phyloP scores from a whole-genome alignment of 768 basidiomycete genomes.

The Boletus pseudo-olivaceus region DNA sequence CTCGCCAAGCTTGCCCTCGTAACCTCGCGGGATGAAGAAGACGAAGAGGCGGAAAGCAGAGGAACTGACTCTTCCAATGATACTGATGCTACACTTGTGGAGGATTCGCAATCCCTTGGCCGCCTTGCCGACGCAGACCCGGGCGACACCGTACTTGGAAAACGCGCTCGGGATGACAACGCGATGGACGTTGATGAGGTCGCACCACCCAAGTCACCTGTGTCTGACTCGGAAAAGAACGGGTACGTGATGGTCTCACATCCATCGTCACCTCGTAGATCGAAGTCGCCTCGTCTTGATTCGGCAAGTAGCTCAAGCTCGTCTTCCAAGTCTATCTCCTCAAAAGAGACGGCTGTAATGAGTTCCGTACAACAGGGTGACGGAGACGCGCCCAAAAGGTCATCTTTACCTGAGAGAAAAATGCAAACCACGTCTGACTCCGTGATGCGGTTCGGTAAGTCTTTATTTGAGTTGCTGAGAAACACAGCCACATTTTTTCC shows the following conservation, averaged over 20 bases:
- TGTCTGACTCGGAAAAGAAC: slow-evolving; percentile 38
- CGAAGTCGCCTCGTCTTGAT: slow-evolving; percentile 34
- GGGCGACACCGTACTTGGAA: slow-evolving; percentile 61
- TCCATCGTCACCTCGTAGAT: slow-evolving; percentile 34
- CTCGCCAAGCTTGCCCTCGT: slow-evolving; percentile 89
- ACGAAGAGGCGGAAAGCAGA: slow-evolving; percentile 68
- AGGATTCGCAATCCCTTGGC: slow-evolving; percentile 50
- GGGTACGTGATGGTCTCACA: slow-evolving; percentile 41
- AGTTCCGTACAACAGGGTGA: slow-evolving; percentile 19
- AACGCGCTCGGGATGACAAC: slow-evolving; percentile 53
- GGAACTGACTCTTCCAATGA: slow-evolving; percentile 82
- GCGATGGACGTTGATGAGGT: slow-evolving; percentile 54
- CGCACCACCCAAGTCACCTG: slow-evolving; percentile 28
- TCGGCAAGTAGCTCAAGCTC: slow-evolving; percentile 30
- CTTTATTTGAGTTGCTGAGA: not conserved
- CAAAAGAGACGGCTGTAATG: slow-evolving; percentile 33
- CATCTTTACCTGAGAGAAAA: slow-evolving; percentile 57
- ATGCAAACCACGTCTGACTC: slow-evolving; percentile 57
- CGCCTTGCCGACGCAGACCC: slow-evolving; percentile 28
- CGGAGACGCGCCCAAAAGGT: slow-evolving; percentile 39
- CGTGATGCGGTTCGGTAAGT: slow-evolving; percentile 86
- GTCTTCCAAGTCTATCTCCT: slow-evolving; percentile 19
- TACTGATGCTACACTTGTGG: slow-evolving; percentile 85
- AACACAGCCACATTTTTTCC: slow-evolving; percentile 2
- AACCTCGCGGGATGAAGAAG: slow-evolving; percentile 87